These are phyloP conservation scores for Cystofilobasidium macerans DNA, from an alignment of 768 basidiomycete genomes.

Conservation along the genomic window DNA sequence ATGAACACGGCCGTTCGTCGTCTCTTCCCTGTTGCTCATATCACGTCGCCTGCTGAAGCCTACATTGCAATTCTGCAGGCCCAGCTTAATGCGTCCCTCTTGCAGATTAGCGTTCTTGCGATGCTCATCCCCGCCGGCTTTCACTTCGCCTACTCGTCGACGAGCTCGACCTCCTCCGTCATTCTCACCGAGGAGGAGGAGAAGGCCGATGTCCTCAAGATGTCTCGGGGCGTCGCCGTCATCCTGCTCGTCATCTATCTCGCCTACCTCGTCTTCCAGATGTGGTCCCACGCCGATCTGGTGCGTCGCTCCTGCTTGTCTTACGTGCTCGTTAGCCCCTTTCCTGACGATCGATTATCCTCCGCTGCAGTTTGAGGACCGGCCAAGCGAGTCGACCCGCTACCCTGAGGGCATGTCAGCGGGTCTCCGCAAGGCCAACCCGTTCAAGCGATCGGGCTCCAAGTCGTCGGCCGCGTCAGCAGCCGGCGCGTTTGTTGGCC, in stretches of 20 bases:
- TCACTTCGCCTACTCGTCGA: constrained; percentile 11
- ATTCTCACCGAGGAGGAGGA: neutral
- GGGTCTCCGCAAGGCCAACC: neutral
- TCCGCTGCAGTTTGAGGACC: neutral
- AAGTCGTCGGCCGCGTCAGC: neutral
- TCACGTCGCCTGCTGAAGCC: neutral
- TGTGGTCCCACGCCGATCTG: constrained; percentile 23
- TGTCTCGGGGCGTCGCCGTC: constrained; percentile 18
- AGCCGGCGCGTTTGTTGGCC: too few species aligned
- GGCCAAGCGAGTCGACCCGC: constrained; percentile 7
- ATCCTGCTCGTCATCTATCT: constrained; percentile 9
- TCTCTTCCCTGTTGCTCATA: neutral
- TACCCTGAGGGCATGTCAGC: constrained; percentile 18
- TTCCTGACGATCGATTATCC: neutral
- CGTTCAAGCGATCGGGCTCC: neutral
- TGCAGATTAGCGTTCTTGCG: constrained; percentile 15
- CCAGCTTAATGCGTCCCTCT: constrained; percentile 23
- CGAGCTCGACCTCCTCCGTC: neutral
- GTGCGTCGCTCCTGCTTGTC: constrained; percentile 4
- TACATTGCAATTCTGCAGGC: neutral
- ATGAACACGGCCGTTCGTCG: constrained; percentile 11
- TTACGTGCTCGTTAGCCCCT: neutral
- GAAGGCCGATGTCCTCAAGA: constrained; percentile 10
- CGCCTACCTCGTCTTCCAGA: constrained; percentile 24
- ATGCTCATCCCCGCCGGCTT: constrained; percentile 21